A percentile compares a stretch with the other conserved stretches of the same genome.
Evolutionary conservation across 2,329 filamentous ascomycete genomes (phyloP).

Genomic region (Aspergillus costaricaensis): DNA sequence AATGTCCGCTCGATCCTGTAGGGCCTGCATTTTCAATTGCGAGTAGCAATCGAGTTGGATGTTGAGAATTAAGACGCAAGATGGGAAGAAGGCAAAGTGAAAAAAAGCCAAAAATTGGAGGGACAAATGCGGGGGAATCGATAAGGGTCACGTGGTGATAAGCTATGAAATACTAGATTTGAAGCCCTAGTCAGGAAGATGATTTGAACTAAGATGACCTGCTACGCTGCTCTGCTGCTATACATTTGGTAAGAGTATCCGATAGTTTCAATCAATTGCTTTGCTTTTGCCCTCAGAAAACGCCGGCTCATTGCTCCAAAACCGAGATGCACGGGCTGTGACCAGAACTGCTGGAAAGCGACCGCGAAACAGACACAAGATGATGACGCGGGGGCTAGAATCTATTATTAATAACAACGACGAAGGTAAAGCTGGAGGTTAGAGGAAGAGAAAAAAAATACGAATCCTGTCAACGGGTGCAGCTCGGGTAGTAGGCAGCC

Average conservation of each 20-base stretch:
- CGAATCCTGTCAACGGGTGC: conserved; percentile 3
- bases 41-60: not conserved
- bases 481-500: not conserved
- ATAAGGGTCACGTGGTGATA: conserved; percentile 10
- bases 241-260: not conserved
- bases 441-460: not conserved
- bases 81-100: not conserved
- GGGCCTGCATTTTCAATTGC: conserved; percentile 26
- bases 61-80: not conserved
- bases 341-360: not conserved
- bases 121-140: conserved; percentile 6
- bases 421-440: not conserved
- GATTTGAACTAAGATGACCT: not conserved
- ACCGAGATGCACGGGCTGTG: not conserved
- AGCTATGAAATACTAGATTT: not conserved
- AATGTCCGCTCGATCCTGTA: conserved; percentile 55
- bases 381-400: not conserved
- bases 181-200: not conserved
- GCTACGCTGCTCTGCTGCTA: no score
- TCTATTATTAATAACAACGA: conserved; percentile 1
- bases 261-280: not conserved
- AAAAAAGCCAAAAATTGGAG: conserved; percentile 4
- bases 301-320: not conserved
- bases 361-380: not conserved
- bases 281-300: not conserved